phyloP scores from a whole-genome alignment of 139 green algal species.

The Pleodorina starrii region DNA sequence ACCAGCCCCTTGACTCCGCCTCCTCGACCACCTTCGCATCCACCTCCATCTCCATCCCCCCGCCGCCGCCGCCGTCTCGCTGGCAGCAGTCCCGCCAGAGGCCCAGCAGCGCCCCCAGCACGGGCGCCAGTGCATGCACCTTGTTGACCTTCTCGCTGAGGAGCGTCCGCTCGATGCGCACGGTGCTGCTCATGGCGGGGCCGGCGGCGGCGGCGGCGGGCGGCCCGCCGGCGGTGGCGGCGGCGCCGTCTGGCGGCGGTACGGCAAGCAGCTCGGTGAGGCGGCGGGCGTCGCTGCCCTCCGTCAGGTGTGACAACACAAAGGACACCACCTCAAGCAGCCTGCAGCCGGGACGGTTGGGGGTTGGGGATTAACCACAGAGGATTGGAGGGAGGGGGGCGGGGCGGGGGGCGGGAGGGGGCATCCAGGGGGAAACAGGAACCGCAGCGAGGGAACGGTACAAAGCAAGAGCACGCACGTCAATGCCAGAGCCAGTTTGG shows the following conservation, averaged over 20 bases:
- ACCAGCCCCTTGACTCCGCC: background rate
- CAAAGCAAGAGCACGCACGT: too few species aligned
- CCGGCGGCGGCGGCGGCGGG: too few species aligned
- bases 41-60: background rate
- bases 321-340: conserved; percentile 87
- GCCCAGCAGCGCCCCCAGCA: conserved; percentile 73
- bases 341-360: conserved; percentile 45
- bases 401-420: too few species aligned
- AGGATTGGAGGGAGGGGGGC: too few species aligned
- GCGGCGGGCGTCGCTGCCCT: conserved; percentile 59
- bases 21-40: conserved; percentile 35
- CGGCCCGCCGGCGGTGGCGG: too few species aligned
- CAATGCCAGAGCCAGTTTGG: too few species aligned
- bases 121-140: conserved; percentile 66
- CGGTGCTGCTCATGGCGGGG: conserved; percentile 20
- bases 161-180: conserved; percentile 21
- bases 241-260: conserved; percentile 8
- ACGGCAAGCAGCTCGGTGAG: conserved; percentile 59
- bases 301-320: conserved; percentile 80
- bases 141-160: conserved; percentile 59
- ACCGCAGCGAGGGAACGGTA: too few species aligned
- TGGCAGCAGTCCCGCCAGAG: conserved; percentile 50
- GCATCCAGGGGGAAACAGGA: too few species aligned
- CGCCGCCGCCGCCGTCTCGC: background rate
- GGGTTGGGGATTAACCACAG: too few species aligned